Evolutionary conservation across 768 basidiomycete genomes (phyloP).

Genomic region (Polyporus arcularius): DNA sequence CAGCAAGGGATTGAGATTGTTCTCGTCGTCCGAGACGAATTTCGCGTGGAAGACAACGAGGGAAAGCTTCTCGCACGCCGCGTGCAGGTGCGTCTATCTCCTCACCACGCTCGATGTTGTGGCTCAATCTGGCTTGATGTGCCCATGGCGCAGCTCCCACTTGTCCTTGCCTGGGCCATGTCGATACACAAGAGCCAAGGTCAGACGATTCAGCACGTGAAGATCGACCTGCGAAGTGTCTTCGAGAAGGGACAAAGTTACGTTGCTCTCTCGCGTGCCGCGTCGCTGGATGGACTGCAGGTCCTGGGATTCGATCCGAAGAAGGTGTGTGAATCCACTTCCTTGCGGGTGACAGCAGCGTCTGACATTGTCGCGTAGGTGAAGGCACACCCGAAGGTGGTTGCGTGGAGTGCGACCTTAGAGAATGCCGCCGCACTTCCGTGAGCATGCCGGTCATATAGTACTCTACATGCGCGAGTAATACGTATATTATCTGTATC

Average conservation of each 20-base stretch:
- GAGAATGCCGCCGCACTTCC: slow-evolving; percentile 4
- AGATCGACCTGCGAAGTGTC: slow-evolving; percentile 63
- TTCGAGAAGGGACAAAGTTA: slow-evolving; percentile 62
- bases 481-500: too few species aligned
- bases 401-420: slow-evolving; percentile 43
- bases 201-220: slow-evolving; percentile 67
- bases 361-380: slow-evolving; percentile 30
- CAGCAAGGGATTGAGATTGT: slow-evolving; percentile 45
- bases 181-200: slow-evolving; percentile 81
- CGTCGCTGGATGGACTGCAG: slow-evolving; percentile 54
- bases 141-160: slow-evolving; percentile 51
- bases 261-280: slow-evolving; percentile 53
- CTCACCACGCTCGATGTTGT: not conserved
- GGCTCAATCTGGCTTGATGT: not conserved
- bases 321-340: slow-evolving; percentile 36
- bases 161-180: slow-evolving; percentile 80
- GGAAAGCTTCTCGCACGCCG: slow-evolving; percentile 50
- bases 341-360: not conserved
- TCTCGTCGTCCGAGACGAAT: slow-evolving; percentile 53
- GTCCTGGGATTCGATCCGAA: slow-evolving; percentile 53
- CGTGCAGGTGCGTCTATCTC: slow-evolving; percentile 36
- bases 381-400: slow-evolving; percentile 44
- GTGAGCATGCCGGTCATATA: not conserved
- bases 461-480: too few species aligned
- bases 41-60: slow-evolving; percentile 53